Evolutionary conservation across 176 grass and related monocot species (phyloP), one percentile per base, ranked within the genome.

Genomic region (Rhynchospora breviuscula): DNA sequence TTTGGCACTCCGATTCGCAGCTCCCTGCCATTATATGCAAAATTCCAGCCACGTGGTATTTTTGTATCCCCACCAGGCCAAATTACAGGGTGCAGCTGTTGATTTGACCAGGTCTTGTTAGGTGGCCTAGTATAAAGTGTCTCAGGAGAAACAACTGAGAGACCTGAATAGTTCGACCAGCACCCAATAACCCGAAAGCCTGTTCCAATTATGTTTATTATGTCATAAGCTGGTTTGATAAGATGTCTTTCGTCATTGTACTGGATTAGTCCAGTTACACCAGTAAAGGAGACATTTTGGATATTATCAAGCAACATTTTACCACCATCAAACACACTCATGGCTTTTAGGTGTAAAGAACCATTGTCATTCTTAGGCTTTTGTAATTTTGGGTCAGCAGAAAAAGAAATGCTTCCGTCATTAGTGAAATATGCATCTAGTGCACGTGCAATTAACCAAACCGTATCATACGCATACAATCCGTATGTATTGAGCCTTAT

Each of bases 141-240:
- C 87, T 94, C 90, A 75, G 95, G 95, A 68, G 89, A 88, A 31
- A 59, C 72, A 78, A 65, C 66, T 8, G 95, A 97, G 44, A 97
- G 65, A 62, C 92, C 95, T 8, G 95, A 97, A 84, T 92, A 91
- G 88, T 92, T 97, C 12, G 92, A 89, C 95, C 95, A 97, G 54
- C 91, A 91, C 58, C 95, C 95, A 31, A 97, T 84, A 71, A 86
- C 89, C 59, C 90, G 79, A 45, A 80, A 52, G 75, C 95, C 90
- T 56, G 89, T 94, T 15, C 92, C 95, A 83, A 91, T 22, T 87
- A 97, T 78, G 83, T 94, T 97, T 18, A 94, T n/a, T 62, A 97
- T 86, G 49, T 97, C 92, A 49, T 97, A 97, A 10, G 89, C 88
- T 81, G 95, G 95, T 22, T 35, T 80, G 58, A 94, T 59, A 63